phyloP scores from a whole-genome alignment of 345 rosid species.

The Rhizophora mangle region DNA sequence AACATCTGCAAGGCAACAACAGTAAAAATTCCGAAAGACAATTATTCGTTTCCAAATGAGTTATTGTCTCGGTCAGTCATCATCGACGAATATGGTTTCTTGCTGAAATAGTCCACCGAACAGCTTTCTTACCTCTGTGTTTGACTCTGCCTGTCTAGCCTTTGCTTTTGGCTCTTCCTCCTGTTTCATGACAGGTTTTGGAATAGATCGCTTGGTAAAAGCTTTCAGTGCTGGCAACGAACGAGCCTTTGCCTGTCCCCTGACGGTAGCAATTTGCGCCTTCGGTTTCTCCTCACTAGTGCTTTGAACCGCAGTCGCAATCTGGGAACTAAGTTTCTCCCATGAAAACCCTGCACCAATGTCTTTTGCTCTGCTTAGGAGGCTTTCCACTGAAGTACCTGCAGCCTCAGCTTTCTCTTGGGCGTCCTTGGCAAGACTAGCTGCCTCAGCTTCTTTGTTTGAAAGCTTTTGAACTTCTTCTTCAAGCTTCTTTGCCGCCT shows the following conservation, averaged over 20 bases:
- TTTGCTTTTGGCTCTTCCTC: conserved; percentile 31
- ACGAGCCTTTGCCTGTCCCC: conserved; percentile 86
- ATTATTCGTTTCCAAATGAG: neutral
- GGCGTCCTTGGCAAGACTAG: conserved; percentile 58
- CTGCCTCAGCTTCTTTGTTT: conserved; percentile 47
- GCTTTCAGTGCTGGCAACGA: conserved; percentile 60
- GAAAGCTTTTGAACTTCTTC: conserved; percentile 55
- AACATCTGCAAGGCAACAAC: neutral
- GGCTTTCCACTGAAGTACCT: conserved; percentile 43
- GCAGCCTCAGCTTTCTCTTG: conserved; percentile 57
- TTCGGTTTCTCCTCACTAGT: conserved; percentile 39
- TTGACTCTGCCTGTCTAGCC: conserved; percentile 35
- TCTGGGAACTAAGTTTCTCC: conserved; percentile 65
- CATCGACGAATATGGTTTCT: conserved; percentile 84
- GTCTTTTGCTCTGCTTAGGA: conserved; percentile 65
- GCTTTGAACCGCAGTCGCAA: conserved; percentile 49
- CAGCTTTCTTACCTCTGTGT: conserved; percentile 68
- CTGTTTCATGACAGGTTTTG: conserved; percentile 25
- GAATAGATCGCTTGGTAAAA: conserved; percentile 36
- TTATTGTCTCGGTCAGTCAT: conserved; percentile 49
- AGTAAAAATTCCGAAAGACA: conserved; percentile 1
- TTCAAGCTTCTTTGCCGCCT: conserved; percentile 49
- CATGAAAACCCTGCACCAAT: conserved; percentile 62
- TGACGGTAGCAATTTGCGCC: conserved; percentile 74
- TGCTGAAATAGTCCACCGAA: conserved; percentile 90